Percentiles rank a stretch among this genome's conserved stretches.
Conservation (phyloP, 2,329 filamentous ascomycete genomes). For the Colletotrichum tabaci region DNA sequence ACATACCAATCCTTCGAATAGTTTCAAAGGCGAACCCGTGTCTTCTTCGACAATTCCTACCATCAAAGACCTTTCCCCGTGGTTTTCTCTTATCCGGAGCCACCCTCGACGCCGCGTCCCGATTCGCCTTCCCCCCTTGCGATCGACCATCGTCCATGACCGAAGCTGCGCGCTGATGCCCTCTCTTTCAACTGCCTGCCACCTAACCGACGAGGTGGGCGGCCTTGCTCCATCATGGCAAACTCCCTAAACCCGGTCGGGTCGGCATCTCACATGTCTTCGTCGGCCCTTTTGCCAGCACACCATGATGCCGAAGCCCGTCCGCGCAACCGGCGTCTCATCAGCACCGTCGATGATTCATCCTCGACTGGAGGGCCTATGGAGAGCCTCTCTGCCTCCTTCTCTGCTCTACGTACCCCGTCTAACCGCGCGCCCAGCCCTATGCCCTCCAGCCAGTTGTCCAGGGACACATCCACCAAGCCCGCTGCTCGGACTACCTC, state of each 20-base stretch:
- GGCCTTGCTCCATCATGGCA: conserved; percentile 41
- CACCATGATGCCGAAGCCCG: conserved; percentile 61
- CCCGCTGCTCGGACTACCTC: conserved; percentile 12
- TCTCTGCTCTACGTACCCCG: conserved; percentile 52
- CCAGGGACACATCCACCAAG: conserved; percentile 18
- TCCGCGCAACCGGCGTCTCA: conserved; percentile 66
- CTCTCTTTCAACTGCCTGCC: conserved; percentile 37
- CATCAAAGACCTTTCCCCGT: background rate
- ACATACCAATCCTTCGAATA: background rate
- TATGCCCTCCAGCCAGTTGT: conserved; percentile 57
- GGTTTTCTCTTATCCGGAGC: conserved; percentile 12
- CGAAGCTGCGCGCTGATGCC: conserved; percentile 39
- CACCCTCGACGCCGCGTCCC: conserved; percentile 5
- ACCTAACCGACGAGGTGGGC: conserved; percentile 39
- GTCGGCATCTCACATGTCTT: conserved; percentile 57
- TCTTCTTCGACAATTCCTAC: conserved; percentile 15
- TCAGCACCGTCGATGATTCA: conserved; percentile 50
- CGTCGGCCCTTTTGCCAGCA: conserved; percentile 61
- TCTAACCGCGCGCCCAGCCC: conserved; percentile 65
- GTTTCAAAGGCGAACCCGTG: conserved; percentile 13
- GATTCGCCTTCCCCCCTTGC: conserved; percentile 1
- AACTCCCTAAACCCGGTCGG: conserved; percentile 47
- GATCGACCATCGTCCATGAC: conserved; percentile 30
- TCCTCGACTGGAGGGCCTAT: conserved; percentile 52
- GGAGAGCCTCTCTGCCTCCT: conserved; percentile 39